A percentile compares a stretch with the other conserved stretches of the same genome.
Conservation (phyloP, 441 rosid species). For the Iberis amara region DNA sequence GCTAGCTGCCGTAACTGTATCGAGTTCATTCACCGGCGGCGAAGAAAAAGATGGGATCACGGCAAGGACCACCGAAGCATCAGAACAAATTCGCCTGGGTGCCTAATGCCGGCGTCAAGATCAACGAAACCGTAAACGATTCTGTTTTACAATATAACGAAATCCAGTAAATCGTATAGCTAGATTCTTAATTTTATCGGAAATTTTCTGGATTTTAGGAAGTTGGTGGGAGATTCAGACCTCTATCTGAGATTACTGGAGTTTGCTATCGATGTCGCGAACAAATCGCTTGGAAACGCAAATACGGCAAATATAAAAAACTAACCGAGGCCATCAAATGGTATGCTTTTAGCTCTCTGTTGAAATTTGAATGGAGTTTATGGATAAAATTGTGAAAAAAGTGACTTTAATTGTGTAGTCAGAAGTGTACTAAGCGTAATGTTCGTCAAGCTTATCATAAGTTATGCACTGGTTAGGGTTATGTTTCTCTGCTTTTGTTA, state of each 20-base stretch:
- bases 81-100: constrained; percentile 78
- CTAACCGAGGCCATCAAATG: constrained; percentile 79
- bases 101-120: constrained; percentile 76
- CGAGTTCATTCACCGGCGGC: neutral
- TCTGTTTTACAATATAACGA: neutral
- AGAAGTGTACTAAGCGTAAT: constrained; percentile 64
- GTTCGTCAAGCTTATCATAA: constrained; percentile 95
- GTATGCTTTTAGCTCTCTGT: constrained; percentile 31
- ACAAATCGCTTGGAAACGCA: constrained; percentile 93
- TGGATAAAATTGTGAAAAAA: neutral
- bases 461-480: constrained; percentile 65
- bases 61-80: constrained; percentile 82
- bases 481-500: constrained; percentile 18
- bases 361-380: neutral
- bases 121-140: constrained; percentile 66
- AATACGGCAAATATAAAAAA: constrained; percentile 80
- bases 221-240: constrained; percentile 74
- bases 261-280: constrained; percentile 79
- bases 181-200: neutral
- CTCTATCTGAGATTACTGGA: constrained; percentile 71
- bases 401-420: constrained; percentile 37
- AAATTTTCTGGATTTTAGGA: constrained; percentile 36
- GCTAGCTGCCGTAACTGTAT: no score
- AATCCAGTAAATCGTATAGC: neutral
- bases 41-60: constrained; percentile 45